These are phyloP conservation scores for Psidium guajava DNA, from an alignment of 345 rosid species.

Conservation along the genomic window DNA sequence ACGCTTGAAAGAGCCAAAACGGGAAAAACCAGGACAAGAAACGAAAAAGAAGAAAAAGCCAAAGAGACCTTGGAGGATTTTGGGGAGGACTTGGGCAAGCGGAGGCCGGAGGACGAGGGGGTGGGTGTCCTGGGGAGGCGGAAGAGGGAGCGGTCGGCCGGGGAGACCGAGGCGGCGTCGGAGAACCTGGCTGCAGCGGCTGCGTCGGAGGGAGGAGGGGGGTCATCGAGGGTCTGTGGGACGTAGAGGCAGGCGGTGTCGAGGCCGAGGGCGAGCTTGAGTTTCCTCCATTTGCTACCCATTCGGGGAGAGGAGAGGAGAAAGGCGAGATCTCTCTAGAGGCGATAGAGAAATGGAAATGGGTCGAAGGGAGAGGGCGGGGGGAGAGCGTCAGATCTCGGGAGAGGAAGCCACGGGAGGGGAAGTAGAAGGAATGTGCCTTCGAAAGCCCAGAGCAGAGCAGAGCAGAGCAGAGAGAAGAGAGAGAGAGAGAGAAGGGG, in stretches of 20 bases:
- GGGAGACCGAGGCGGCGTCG: slow-evolving; percentile 9
- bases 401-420: not conserved
- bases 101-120: slow-evolving; percentile 61
- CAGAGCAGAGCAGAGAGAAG: not conserved
- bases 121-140: slow-evolving; percentile 35
- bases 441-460: not conserved
- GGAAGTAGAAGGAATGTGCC: not conserved
- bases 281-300: slow-evolving; percentile 87
- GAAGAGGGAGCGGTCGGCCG: slow-evolving; percentile 5
- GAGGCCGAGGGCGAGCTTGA: slow-evolving; percentile 59
- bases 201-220: not conserved
- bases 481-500: not conserved
- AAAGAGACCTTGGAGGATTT: slow-evolving; percentile 51
- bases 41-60: not conserved
- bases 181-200: not conserved
- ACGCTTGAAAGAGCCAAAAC: not conserved
- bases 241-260: slow-evolving; percentile 53
- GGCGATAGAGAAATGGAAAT: too few species aligned
- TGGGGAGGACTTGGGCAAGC: slow-evolving; percentile 36
- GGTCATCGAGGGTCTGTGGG: slow-evolving; percentile 41
- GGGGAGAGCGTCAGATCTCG: not conserved
- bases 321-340: too few species aligned
- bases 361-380: not conserved
- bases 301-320: slow-evolving; percentile 1
- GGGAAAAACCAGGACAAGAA: not conserved